Base-by-base conservation (phyloP, 2,329 filamentous ascomycete genomes). In the Bertia moriformis region DNA sequence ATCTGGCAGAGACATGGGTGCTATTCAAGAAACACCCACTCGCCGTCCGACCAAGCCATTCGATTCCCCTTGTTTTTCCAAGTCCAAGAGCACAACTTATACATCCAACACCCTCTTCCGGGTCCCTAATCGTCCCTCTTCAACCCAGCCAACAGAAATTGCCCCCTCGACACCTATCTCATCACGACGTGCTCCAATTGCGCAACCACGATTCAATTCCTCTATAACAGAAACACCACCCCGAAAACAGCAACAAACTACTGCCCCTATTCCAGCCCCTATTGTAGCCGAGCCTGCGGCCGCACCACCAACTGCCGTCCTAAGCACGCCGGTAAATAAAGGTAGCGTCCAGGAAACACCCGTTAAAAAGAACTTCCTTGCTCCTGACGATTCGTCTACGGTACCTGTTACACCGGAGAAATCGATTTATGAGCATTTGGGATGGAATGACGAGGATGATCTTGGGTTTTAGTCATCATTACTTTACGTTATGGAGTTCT, bases 361-460 rank as follows among this genome's bases (percentile, higher is more conserved):
- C 12, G 32, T 35, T 13, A 35, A 35, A 18, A 29, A n/a, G 10
- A 29, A 10, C 19, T 17, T 19, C 18, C 20, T 59, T 53, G 4
- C 53, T 51, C 14, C 54, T 57, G 40, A 57, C 56, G 38, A n/a
- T 14, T 27, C 14, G 12, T 18, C n/a, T 14, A 17, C 12, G 20
- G n/a, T 24, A 22, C 32, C 27, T n/a, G 40, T 24, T 22, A 22
- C 29, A 20, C 37, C 35, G 20, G 39, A 36, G 4, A 40, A 35
- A 4, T 57, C 60, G 5, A 59, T 65, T 33, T 65, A 65, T 41
- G 57, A 57, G 42, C 50, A 56, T 36, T 43, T 65, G 38, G 62
- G 62, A 39, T 65, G 62, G 62, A n/a, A n/a, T n/a, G 56, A 62
- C 43, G 57, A 55, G 39, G 49, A 56, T 43, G 49, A 60, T 41